These are phyloP conservation scores for Kwoniella heveanensis DNA, from an alignment of 768 basidiomycete species.

Conservation along the genomic window DNA sequence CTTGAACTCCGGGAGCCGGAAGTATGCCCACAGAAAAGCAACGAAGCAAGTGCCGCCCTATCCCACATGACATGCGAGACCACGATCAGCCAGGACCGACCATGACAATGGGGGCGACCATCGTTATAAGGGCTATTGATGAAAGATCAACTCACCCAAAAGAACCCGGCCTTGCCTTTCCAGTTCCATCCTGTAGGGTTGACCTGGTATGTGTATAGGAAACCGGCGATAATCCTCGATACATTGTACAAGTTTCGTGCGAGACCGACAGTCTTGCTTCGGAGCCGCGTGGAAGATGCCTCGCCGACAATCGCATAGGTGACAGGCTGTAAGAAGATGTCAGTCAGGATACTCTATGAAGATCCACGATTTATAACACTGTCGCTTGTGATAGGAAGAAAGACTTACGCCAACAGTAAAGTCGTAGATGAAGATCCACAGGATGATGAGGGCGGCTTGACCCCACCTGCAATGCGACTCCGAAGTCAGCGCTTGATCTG, in stretches of 20 bases:
- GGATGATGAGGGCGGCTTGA: constrained; percentile 23
- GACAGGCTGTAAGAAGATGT: constrained; percentile 27
- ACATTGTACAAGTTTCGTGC: constrained; percentile 14
- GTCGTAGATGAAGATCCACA: constrained; percentile 35
- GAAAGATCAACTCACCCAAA: constrained; percentile 9
- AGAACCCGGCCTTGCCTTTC: constrained; percentile 16
- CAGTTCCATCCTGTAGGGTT: constrained; percentile 3
- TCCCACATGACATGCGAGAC: constrained; percentile 1
- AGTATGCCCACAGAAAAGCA: constrained; percentile 24
- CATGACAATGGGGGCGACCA: no score
- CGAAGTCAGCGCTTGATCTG: not conserved
- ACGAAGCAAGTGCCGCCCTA: constrained; percentile 5
- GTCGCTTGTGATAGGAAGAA: not conserved
- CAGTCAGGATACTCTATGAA: not conserved
- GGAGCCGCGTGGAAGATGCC: constrained; percentile 51
- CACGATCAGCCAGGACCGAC: not conserved
- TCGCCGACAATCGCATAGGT: constrained; percentile 54
- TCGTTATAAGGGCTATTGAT: not conserved
- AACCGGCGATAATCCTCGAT: constrained; percentile 28
- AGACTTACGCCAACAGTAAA: constrained; percentile 30
- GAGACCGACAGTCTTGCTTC: constrained; percentile 52
- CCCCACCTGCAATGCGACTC: not conserved
- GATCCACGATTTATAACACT: no score
- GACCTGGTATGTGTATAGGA: constrained; percentile 18
- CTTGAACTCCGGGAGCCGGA: constrained; percentile 40